phyloP scores from a whole-genome alignment of 2,329 filamentous ascomycete species.

The Penicillium aurantiogriseum region DNA sequence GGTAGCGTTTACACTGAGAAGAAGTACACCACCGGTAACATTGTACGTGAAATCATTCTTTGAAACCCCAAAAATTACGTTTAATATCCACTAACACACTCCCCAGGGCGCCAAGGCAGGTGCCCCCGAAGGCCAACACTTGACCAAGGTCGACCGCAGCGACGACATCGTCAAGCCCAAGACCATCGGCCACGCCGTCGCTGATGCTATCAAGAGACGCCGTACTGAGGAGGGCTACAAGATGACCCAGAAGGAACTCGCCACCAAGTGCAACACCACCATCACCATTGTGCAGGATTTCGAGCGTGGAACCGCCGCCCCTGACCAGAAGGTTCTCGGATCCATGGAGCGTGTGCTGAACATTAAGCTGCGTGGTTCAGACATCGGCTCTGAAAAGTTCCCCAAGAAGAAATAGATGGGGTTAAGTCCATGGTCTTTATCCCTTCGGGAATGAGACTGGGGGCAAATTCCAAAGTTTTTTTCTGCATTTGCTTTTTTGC shows the following conservation, averaged over 20 bases:
- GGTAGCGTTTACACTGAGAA: slow-evolving; percentile 88
- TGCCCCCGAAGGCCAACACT: slow-evolving; percentile 78
- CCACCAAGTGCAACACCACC: slow-evolving; percentile 86
- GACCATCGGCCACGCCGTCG: slow-evolving; percentile 77
- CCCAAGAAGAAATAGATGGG: slow-evolving; percentile 65
- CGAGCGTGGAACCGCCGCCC: slow-evolving; percentile 73
- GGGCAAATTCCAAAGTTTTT: slow-evolving; percentile 11
- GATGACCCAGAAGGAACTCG: slow-evolving; percentile 89
- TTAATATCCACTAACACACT: slow-evolving; percentile 13
- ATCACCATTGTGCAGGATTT: slow-evolving; percentile 77
- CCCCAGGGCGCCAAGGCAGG: slow-evolving; percentile 46
- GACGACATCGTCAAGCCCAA: slow-evolving; percentile 98
- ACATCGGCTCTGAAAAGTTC: slow-evolving; percentile 83
- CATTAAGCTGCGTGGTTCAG: slow-evolving; percentile 78
- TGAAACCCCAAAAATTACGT: background rate
- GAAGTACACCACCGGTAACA: slow-evolving; percentile 77
- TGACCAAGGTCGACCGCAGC: slow-evolving; percentile 95
- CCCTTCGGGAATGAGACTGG: slow-evolving; percentile 18
- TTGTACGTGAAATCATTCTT: slow-evolving; percentile 52
- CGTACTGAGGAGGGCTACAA: slow-evolving; percentile 83
- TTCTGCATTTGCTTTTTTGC: slow-evolving; percentile 19
- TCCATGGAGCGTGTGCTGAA: slow-evolving; percentile 82
- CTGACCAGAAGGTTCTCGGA: slow-evolving; percentile 78
- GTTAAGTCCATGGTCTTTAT: slow-evolving; percentile 29
- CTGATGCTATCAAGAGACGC: slow-evolving; percentile 75